Evolutionary conservation across 257 asterid species (phyloP), one percentile per base, ranked within the genome.

Genomic region (Lantana camara): DNA sequence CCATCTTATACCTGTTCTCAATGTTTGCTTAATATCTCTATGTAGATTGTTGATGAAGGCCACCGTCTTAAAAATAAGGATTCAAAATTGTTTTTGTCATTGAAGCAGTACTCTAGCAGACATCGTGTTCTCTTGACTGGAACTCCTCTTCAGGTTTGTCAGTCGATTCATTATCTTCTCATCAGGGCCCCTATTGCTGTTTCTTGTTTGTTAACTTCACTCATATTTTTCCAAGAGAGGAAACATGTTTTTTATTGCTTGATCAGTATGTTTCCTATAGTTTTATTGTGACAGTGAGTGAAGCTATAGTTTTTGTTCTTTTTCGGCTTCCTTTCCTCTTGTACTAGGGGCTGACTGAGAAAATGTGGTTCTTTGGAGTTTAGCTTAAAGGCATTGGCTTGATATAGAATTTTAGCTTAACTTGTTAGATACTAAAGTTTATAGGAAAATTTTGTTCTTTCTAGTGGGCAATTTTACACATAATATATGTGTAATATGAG

Each of bases 61-160:
- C 99, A 94, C 60, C 95, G 99, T 60, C 87, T 94, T 6, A 94
- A 94, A 81, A 94, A 94, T 78, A 94, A 94, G 87, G 99, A 94
- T 68, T 94, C 97, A 42, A 94, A 94, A 80, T 74, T 94, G 74
- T 94, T 94, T 76, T 78, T 83, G 70, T 62, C 82, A 38, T 60
- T 94, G 86, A 90, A 78, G 80, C 96, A 85, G 83, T 90, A 84
- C 75, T 77, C 82, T 42, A 86, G 79, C 82, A 80, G 87, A 64
- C 99, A 94, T 71, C 96, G 99, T 69, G 85, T 77, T 66, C 97
- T 94, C 72, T 73, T 94, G 78, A 94, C 99, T 64, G 99, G 99
- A 69, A 94, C 99, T 53, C 99, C 99, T 45, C 99, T 94, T 70
- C 99, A 94, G 96, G 99, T 88, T 57, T 75, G 74, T 68, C 14